phyloP scores from a whole-genome alignment of 2,329 filamentous ascomycete genomes.

The Triangularia verruculosa region DNA sequence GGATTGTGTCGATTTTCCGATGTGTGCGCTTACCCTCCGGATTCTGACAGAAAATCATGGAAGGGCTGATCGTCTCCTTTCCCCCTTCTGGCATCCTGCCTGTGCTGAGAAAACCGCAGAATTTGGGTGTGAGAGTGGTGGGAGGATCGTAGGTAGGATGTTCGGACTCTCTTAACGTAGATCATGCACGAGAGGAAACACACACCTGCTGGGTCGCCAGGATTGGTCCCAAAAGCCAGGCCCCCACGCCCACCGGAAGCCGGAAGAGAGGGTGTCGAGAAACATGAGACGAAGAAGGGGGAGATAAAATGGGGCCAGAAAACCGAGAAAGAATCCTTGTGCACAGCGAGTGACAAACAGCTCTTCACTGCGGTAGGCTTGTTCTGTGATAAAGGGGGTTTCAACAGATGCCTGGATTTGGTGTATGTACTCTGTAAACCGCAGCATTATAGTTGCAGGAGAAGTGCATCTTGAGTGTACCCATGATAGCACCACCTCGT shows the following conservation, averaged over 20 bases:
- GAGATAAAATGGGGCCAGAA: not conserved
- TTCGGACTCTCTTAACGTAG: constrained; percentile 8
- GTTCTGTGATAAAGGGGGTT: not conserved
- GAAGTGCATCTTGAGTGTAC: not conserved
- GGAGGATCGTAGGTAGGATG: not conserved
- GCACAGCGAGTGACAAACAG: not conserved
- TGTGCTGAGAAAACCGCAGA: not conserved
- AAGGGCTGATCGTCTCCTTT: not conserved
- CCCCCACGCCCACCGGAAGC: constrained; percentile 29
- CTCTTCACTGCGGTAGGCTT: too few relatives aligned
- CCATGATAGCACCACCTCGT: not conserved
- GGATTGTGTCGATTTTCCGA: not conserved
- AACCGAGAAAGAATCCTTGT: not conserved
- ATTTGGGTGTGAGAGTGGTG: not conserved
- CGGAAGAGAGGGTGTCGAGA: constrained; percentile 17
- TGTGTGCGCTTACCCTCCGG: not conserved
- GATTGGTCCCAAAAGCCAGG: constrained; percentile 22
- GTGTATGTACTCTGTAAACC: not conserved
- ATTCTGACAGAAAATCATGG: not conserved
- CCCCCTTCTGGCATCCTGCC: not conserved
- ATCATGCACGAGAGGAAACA: constrained; percentile 28
- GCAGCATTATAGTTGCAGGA: not conserved
- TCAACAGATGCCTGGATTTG: not conserved
- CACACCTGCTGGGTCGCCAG: constrained; percentile 5
- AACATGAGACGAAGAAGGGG: constrained; percentile 7